Base-by-base conservation (phyloP, 768 basidiomycete species). In the Lentinus brumalis region DNA sequence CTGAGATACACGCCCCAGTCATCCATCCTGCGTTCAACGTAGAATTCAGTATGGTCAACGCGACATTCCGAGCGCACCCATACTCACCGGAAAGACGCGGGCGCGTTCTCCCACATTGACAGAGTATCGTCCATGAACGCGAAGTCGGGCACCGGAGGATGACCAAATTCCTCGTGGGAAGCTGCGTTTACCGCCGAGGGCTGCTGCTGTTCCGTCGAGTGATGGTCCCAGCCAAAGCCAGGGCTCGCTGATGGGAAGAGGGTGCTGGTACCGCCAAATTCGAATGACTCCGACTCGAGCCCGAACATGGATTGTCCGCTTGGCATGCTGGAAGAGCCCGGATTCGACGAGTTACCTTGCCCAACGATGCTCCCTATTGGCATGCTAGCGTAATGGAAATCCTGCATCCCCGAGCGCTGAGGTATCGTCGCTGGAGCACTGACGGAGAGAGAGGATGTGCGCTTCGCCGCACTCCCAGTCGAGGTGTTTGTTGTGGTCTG, bases 31-130 rank as follows among this genome's bases (percentile, higher is more conserved):
- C 6, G 5, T 18, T 10, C 30, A 32, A 30, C 15, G 29, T 14
- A 15, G 9, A 46, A 2, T 4, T 21, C 14, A 21, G 29, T 16
- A 5, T 31, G 7, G 29, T 16, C 9, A 52, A 7, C 4, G 35
- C 5, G 18, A 31, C 7, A 49, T 11, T 16, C 42, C 29, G 11
- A 12, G 12, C n/a, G n/a, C 10, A 11, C 10, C 9, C 18, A 14
- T 14, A 75, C 84, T 63, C 64, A 87, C 87, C 83, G 83, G 51
- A 85, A 85, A 15, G 80, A 79, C 10, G 78, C 75, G 5, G 85
- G 84, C n/a, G 85, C 83, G 53, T 75, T 78, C 12, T 83, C 81
- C 86, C 86, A 88, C 81, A 86, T 83, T 5, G 76, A 74, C 68
- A 86, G 78, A 40, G 80, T 80, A 57, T 74, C 59, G 53, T 53